A percentile compares a stretch with the other conserved stretches of the same genome.
Evolutionary conservation across 108 stramenopile genomes (phyloP).

Genomic region (Skeletonema costatum): DNA sequence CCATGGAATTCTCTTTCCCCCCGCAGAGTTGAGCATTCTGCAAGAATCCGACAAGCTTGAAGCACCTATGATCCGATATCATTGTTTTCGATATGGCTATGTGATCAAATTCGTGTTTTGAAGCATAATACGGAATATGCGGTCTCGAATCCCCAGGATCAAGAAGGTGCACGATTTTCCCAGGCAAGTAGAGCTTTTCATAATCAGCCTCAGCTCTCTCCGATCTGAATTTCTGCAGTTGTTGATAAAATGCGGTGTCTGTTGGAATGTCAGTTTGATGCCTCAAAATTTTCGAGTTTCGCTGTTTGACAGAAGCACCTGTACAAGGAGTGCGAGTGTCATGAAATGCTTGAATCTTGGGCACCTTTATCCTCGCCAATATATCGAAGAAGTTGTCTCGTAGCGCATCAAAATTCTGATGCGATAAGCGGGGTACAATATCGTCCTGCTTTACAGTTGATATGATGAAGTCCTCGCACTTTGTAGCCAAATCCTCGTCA

Average conservation of each 20-base stretch:
- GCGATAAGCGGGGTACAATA: slow-evolving; percentile 43
- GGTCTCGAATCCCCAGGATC: slow-evolving; percentile 32
- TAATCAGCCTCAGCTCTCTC: slow-evolving; percentile 4
- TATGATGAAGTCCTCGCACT: slow-evolving; percentile 29
- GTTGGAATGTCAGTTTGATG: background rate
- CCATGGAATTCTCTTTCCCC: background rate
- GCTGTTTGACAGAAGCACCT: background rate
- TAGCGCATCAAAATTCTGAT: slow-evolving; percentile 47
- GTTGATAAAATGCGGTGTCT: slow-evolving; percentile 20
- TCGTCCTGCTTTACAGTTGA: slow-evolving; percentile 60
- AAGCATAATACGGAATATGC: slow-evolving; percentile 48
- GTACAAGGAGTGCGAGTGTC: slow-evolving; percentile 9
- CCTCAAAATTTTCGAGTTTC: slow-evolving; percentile 10
- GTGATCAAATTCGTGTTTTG: slow-evolving; percentile 39
- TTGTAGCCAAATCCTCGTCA: slow-evolving; percentile 4
- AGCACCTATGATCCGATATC: background rate
- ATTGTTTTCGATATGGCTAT: background rate
- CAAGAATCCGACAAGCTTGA: background rate
- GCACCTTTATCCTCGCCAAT: slow-evolving; percentile 41
- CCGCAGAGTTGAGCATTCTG: background rate
- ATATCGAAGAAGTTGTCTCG: slow-evolving; percentile 36
- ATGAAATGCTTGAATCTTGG: slow-evolving; percentile 32
- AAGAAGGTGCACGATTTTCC: slow-evolving; percentile 40
- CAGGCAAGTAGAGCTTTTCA: slow-evolving; percentile 23
- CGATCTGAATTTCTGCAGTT: slow-evolving; percentile 2